Evolutionary conservation across 2,329 filamentous ascomycete genomes (phyloP).

Genomic region (Fusarium camptoceras): DNA sequence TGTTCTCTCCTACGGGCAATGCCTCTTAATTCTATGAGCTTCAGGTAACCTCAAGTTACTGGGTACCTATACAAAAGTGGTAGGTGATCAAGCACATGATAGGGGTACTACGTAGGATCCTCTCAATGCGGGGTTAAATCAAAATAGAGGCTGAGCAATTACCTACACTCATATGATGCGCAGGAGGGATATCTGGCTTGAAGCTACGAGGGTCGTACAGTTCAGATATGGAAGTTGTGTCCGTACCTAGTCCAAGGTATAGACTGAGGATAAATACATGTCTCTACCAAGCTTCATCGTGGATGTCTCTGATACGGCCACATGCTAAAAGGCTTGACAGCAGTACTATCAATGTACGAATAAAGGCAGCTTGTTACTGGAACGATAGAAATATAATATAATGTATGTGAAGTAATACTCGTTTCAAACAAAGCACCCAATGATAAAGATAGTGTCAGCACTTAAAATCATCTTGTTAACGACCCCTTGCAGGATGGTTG

Average conservation of each 20-base stretch:
- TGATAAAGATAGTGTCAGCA: not conserved
- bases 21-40: not conserved
- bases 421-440: not conserved
- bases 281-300: constrained; percentile 25
- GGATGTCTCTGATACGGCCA: not conserved
- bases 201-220: constrained; percentile 3
- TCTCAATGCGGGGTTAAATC: constrained; percentile 16
- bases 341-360: not conserved
- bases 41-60: not conserved
- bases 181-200: not conserved
- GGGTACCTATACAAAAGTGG: constrained; percentile 14
- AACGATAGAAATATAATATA: not conserved
- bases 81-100: constrained; percentile 19
- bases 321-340: not conserved
- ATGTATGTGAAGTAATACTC: not conserved
- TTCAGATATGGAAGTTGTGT: constrained; percentile 32
- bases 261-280: not conserved
- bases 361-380: not conserved
- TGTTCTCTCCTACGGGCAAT: not conserved
- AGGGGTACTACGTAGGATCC: constrained; percentile 4
- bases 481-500: constrained; percentile 21
- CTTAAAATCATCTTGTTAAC: not conserved
- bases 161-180: not conserved
- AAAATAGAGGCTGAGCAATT: constrained; percentile 9
- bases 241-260: constrained; percentile 2